Conservation (phyloP, 805 yeast genomes). For the Debaryomyces tyrocola region DNA sequence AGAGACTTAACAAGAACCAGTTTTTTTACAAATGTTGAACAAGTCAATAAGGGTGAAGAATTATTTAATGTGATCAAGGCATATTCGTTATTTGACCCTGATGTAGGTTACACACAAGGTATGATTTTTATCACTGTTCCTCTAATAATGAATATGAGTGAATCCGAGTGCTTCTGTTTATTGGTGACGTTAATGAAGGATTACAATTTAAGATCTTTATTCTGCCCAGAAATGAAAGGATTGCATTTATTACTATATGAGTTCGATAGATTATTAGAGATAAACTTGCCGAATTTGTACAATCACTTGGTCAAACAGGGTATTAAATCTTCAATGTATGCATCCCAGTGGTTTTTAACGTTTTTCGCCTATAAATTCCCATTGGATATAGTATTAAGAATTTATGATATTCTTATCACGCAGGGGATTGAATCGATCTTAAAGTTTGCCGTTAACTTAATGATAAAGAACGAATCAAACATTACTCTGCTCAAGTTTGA, state of each 20-base stretch:
- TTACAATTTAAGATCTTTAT: slow-evolving; percentile 77
- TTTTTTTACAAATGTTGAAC: slow-evolving; percentile 60
- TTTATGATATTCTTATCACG: slow-evolving; percentile 82
- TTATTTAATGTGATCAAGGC: slow-evolving; percentile 77
- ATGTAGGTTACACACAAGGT: slow-evolving; percentile 97
- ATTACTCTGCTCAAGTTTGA: slow-evolving; percentile 72
- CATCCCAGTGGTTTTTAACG: slow-evolving; percentile 96
- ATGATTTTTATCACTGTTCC: slow-evolving; percentile 95
- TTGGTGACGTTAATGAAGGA: slow-evolving; percentile 80
- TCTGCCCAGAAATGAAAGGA: slow-evolving; percentile 91
- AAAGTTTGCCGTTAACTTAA: slow-evolving; percentile 79
- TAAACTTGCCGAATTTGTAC: slow-evolving; percentile 65
- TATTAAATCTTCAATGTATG: slow-evolving; percentile 90
- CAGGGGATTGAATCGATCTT: slow-evolving; percentile 89
- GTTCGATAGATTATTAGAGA: slow-evolving; percentile 85
- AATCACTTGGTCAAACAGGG: slow-evolving; percentile 84
- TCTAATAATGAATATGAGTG: slow-evolving; percentile 73
- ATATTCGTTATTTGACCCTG: slow-evolving; percentile 82
- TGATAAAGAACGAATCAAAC: slow-evolving; percentile 63
- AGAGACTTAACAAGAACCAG: slow-evolving; percentile 86
- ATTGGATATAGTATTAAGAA: slow-evolving; percentile 78
- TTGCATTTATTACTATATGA: slow-evolving; percentile 82
- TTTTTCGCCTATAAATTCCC: slow-evolving; percentile 96
- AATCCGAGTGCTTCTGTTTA: slow-evolving; percentile 81
- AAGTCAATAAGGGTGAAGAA: slow-evolving; percentile 58